A percentile compares a stretch with the other conserved stretches of the same genome.
Evolutionary conservation across 345 rosid species (phyloP).

Genomic region (Garcia nutans): DNA sequence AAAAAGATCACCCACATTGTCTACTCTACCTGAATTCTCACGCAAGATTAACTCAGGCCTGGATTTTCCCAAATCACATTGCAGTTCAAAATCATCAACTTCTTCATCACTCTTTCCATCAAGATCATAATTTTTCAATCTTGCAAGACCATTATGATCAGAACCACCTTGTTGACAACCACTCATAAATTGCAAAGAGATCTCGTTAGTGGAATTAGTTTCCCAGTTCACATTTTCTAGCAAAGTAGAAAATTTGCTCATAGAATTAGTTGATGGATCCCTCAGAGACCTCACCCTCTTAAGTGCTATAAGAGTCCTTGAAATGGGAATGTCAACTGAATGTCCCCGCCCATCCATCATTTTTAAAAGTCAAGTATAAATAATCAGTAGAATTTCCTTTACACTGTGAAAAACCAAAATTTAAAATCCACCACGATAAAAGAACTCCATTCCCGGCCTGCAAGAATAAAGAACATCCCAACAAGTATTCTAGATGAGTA

Average conservation of each 20-base stretch:
- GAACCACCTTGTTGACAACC: constrained; percentile 30
- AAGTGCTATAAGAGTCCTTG: constrained; percentile 84
- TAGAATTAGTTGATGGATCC: constrained; percentile 91
- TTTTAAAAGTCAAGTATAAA: constrained; percentile 1
- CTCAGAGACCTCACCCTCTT: constrained; percentile 88
- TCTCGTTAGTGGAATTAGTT: constrained; percentile 65
- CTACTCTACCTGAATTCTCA: constrained; percentile 22
- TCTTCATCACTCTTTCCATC: constrained; percentile 32
- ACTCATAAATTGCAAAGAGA: constrained; percentile 52
- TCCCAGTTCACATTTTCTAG: constrained; percentile 88
- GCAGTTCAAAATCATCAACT: constrained; percentile 29
- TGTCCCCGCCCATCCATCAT: constrained; percentile 77
- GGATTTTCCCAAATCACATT: constrained; percentile 19
- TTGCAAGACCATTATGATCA: constrained; percentile 29
- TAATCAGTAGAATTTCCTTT: neutral
- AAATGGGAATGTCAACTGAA: constrained; percentile 86
- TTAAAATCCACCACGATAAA: constrained; percentile 11
- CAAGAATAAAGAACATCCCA: constrained; percentile 9
- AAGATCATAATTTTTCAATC: constrained; percentile 32
- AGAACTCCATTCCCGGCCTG: constrained; percentile 31
- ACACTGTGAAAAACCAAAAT: constrained; percentile 18
- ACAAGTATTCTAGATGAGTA: neutral
- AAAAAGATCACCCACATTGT: constrained; percentile 17
- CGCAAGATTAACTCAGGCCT: constrained; percentile 26
- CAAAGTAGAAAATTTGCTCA: constrained; percentile 88